Evolutionary conservation across 768 basidiomycete genomes (phyloP).

Genomic region (Lentinula sp.): DNA sequence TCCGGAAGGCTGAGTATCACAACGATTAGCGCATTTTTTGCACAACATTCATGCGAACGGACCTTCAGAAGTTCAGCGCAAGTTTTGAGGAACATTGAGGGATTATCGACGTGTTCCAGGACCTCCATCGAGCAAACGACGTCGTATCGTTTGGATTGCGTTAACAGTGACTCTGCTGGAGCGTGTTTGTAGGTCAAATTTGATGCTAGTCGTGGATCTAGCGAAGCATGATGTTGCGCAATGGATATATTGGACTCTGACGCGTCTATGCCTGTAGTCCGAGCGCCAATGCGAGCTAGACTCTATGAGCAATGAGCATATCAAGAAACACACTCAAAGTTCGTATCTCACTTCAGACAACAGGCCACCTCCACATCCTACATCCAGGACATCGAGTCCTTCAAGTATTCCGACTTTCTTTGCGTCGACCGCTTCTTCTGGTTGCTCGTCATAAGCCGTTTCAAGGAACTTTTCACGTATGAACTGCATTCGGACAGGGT

Average conservation of each 20-base stretch:
- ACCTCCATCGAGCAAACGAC: slow-evolving; percentile 98
- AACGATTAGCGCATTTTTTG: neutral
- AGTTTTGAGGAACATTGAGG: slow-evolving; percentile 72
- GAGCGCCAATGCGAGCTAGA: slow-evolving; percentile 80
- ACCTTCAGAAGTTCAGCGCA: slow-evolving; percentile 88
- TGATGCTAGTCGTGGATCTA: slow-evolving; percentile 50
- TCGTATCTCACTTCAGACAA: slow-evolving; percentile 68
- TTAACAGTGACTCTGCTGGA: slow-evolving; percentile 68
- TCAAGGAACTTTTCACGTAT: slow-evolving; percentile 72
- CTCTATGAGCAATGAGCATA: slow-evolving; percentile 40
- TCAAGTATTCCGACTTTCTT: slow-evolving; percentile 33
- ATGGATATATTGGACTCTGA: slow-evolving; percentile 82
- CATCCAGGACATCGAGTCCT: slow-evolving; percentile 75
- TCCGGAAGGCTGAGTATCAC: slow-evolving; percentile 74
- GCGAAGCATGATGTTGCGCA: slow-evolving; percentile 74
- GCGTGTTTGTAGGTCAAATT: slow-evolving; percentile 64
- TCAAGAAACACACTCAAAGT: neutral
- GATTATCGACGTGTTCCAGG: slow-evolving; percentile 94
- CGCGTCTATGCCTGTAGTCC: slow-evolving; percentile 90
- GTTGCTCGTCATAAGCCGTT: slow-evolving; percentile 47
- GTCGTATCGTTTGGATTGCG: slow-evolving; percentile 68
- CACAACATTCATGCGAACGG: slow-evolving; percentile 13
- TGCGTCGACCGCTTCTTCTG: slow-evolving; percentile 26
- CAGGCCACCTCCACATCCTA: slow-evolving; percentile 94
- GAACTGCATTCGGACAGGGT: slow-evolving; percentile 81